Conservation (phyloP, 73 alveolate species). For the Tetrahymena borealis region DNA sequence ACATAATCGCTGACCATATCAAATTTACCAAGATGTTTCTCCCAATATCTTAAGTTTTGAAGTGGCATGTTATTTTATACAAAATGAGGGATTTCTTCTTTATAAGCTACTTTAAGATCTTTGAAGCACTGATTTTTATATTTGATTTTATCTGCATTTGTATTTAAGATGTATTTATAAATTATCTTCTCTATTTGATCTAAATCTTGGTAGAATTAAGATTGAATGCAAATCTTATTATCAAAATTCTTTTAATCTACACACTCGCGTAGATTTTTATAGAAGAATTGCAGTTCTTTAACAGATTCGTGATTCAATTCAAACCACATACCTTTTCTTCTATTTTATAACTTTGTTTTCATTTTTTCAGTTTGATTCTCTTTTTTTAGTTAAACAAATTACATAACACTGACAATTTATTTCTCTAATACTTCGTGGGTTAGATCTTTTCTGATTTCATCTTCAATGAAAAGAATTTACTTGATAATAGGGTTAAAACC, state of each 20-base stretch:
- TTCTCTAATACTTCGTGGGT: neutral
- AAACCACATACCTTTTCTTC: neutral
- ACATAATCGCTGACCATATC: neutral
- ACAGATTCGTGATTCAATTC: neutral
- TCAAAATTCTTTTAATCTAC: neutral
- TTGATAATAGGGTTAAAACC: neutral
- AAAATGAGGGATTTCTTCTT: neutral
- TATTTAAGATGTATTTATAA: neutral
- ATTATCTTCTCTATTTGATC: neutral
- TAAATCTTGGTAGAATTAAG: neutral
- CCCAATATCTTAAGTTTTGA: neutral
- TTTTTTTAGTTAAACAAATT: neutral
- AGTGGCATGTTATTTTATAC: neutral
- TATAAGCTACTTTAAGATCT: neutral
- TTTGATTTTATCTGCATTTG: neutral
- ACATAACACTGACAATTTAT: neutral
- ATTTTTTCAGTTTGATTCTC: neutral
- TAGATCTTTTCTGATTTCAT: neutral
- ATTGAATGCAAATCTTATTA: neutral
- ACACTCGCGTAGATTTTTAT: neutral
- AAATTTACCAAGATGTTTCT: neutral
- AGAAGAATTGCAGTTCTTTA: neutral
- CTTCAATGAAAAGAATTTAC: neutral
- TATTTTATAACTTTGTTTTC: neutral
- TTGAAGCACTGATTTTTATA: neutral